Evolutionary conservation across 164 flowering plant genomes (phyloP), one percentile per base, ranked within the genome.

Genomic region (Aristolochia contorta): DNA sequence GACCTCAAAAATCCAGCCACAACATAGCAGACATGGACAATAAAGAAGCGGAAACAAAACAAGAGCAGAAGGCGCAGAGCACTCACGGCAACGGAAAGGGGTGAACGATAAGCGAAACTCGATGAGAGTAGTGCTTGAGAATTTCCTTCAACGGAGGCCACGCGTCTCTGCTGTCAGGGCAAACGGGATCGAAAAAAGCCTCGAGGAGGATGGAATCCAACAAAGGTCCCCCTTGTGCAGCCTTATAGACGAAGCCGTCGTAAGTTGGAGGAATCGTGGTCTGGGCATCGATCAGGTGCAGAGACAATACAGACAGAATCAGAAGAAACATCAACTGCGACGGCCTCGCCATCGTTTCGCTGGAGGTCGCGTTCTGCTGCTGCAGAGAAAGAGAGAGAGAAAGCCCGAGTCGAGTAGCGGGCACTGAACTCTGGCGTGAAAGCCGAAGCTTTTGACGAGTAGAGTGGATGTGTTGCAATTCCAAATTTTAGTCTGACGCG

Each of bases 121-220:
- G 81, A 61, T 69, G 41, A 62, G 77, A 80, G 67, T 84, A 89
- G 71, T 74, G 37, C 1, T 67, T 21, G 49, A 89, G 65, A 16
- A 78, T 84, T 48, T 63, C 63, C 55, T 83, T 86, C 41, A 89
- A 78, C 23, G 86, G 83, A 0, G 82, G 86, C 96, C 96, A 86
- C 0, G 93, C 61, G 70, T 83, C 93, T 37, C 89, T 73, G 67
- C 89, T 82, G 57, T 89, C 91, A 22, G 96, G 93, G 71, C 93
- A 89, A 43, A 89, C 73, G 10, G 93, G 93, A 68, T 89, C 96
- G 56, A 78, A 74, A 74, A 86, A 89, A 6, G 89, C 96, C 54
- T 89, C 96, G 73, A 89, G 75, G 12, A 73, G 9, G 37, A 89
- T 69, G 25, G 82, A 37, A 23, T 73, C 75, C 6, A 59, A 30